Percentiles rank a stretch among this genome's conserved stretches.
phyloP scores from a whole-genome alignment of 345 rosid genomes.

The Linum lewisii region DNA sequence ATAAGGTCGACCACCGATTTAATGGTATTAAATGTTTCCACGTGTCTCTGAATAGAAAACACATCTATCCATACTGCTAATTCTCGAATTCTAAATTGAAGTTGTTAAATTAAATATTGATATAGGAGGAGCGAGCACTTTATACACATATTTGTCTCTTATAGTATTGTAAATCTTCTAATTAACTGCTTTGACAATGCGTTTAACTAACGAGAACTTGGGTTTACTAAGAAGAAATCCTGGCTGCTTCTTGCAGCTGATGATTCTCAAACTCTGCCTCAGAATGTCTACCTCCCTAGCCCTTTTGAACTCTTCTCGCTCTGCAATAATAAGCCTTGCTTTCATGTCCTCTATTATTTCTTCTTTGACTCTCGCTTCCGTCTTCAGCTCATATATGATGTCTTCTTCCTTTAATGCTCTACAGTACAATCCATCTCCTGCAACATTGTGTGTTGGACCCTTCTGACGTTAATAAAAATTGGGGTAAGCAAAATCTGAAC shows the following conservation, averaged over 20 bases:
- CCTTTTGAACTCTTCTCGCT: slow-evolving; percentile 34
- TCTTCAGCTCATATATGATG: slow-evolving; percentile 41
- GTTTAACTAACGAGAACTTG: slow-evolving; percentile 8
- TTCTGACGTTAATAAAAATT: not conserved
- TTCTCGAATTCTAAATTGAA: not conserved
- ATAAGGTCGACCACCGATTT: too few species aligned
- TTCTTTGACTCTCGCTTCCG: slow-evolving; percentile 42
- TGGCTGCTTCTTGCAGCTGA: slow-evolving; percentile 23
- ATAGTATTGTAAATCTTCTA: not conserved
- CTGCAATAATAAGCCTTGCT: slow-evolving; percentile 29
- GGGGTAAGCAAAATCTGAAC: not conserved
- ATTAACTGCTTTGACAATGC: not conserved
- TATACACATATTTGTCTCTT: too few species aligned
- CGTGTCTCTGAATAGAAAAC: not conserved
- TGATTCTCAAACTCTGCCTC: slow-evolving; percentile 61
- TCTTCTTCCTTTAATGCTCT: slow-evolving; percentile 35
- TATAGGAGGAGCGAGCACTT: too few species aligned
- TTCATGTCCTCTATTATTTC: slow-evolving; percentile 38
- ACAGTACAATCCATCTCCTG: slow-evolving; percentile 35
- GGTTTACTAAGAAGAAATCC: slow-evolving; percentile 7
- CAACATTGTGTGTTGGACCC: not conserved
- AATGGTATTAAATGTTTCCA: not conserved
- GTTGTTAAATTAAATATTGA: too few species aligned
- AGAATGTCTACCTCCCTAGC: slow-evolving; percentile 59
- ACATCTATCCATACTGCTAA: not conserved